Evolutionary conservation across 2,329 filamentous ascomycete species (phyloP), one percentile per base, ranked within the genome.

Genomic region (Pyrenochaeta sp.): DNA sequence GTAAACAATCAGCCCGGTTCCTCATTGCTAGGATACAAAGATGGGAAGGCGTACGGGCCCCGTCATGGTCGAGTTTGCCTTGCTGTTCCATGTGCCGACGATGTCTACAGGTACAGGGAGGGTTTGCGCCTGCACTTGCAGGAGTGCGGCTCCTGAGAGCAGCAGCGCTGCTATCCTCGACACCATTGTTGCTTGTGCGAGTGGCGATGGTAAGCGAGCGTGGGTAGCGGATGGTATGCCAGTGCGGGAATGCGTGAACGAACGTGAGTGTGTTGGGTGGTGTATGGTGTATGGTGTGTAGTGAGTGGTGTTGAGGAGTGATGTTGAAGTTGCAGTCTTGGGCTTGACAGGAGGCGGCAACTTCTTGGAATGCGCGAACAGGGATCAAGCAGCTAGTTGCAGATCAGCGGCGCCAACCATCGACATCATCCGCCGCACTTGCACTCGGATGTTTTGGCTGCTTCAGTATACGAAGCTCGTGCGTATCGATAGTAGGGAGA

Each of bases 31-130:
- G 7, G 9, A 12, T 10, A 19, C 0, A 34, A 30, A 15, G 79
- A 81, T 57, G 30, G 12, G 6, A 8, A 15, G 43, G 30, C 72
- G 48, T 85, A 91, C 89, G 52, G 88, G 85, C 44, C 90, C 89
- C 8, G 89, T 91, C 44, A 91, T 72, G 40, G 90, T 90, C 60
- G 86, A 85, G 71, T 85, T 86, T 27, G 88, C 89, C 76, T 91
- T 92, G 45, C 87, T 89, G 15, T 86, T 85, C 89, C 89, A 92
- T 57, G 89, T 91, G 57, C 89, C 89, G n/a, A 87, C 83, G 32
- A 91, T 78, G 51, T 84, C 78, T 37, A 67, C 56, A 19, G 67
- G 54, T 24, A 63, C 56, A 19, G 67, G 54, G 27, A 64, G 44
- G 44, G 68, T 68, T 59, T 77, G 75, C 71, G 75, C 77, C 40